Evolutionary conservation across 192 early-diverging fungal genomes (phyloP), one percentile per base, ranked within the genome.

Genomic region (Kickxella alabastrina): DNA sequence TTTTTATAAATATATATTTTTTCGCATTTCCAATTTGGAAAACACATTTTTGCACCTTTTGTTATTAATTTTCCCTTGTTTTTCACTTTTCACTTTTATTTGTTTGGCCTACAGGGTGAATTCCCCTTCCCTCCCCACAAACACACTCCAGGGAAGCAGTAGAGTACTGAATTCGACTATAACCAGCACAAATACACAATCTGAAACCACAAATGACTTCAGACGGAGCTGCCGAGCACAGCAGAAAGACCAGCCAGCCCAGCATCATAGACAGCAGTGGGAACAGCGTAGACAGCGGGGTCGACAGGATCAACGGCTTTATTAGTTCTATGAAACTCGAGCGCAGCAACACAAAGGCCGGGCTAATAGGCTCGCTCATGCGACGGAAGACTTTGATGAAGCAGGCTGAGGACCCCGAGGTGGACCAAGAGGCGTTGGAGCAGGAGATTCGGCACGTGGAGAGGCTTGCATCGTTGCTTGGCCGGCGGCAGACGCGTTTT

Each of bases 351-450:
- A 68, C 72, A 28, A 56, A 54, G 19, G 43, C 31, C 10, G 43
- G 46, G 4, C 23, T 28, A 3, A 48, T 24, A 23, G 41, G 24
- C 26, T n/a, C 43, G 0, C 21, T 75, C 6, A 57, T 59, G 53
- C 59, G 72, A 19, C 72, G 72, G 43, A 63, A 49, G 43, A 75
- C 72, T 13, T 43, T 75, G 26, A 51, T 52, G 27, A 67, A 68
- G 52, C 59, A 75, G 43, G 72, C 72, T 19, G 54, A 42, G 25
- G 60, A 75, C 47, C 72, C 72, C 5, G 45, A 63, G 38, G 52
- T 59, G 2, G 72, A 75, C 72, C 72, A 75, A 45, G 45, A 50
- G 23, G 72, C 64, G 44, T 60, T 75, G 10, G 72, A 75, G 53
- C 59, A 53, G 48, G 65, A 75, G 22, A 75, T 75, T 44, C 43